Evolutionary conservation across 148 eudicot genomes (phyloP).

Genomic region (Talinum fruticosum): DNA sequence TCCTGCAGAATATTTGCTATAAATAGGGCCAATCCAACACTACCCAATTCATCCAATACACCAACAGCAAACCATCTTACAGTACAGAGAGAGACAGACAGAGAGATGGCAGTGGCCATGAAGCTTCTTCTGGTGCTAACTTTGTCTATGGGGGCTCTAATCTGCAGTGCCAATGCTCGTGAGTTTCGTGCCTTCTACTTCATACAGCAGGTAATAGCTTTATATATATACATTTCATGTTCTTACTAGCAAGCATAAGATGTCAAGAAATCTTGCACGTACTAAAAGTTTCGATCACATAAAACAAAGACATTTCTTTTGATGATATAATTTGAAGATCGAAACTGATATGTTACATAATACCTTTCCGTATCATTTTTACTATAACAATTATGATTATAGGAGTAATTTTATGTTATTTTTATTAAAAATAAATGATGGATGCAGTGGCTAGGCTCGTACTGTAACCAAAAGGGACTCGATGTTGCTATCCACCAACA

Average conservation of each 20-base stretch:
- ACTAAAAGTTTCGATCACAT: too few species aligned
- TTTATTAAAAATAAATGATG: too few species aligned
- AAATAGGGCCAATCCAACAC: not conserved
- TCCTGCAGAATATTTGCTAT: not conserved
- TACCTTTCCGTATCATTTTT: too few species aligned
- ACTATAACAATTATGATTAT: too few species aligned
- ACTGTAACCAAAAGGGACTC: not conserved
- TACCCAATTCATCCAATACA: not conserved
- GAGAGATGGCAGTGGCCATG: not conserved
- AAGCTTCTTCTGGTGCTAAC: not conserved
- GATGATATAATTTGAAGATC: too few species aligned
- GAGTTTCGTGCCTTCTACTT: slow-evolving; percentile 4
- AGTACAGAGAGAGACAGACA: not conserved
- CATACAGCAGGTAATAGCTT: not conserved
- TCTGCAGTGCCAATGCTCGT: not conserved
- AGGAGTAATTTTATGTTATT: too few species aligned
- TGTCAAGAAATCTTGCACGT: not conserved
- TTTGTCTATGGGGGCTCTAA: not conserved
- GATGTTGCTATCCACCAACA: slow-evolving; percentile 1
- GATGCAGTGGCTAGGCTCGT: not conserved
- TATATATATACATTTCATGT: not conserved
- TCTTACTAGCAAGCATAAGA: too few species aligned
- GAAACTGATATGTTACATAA: too few species aligned
- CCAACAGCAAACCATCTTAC: not conserved
- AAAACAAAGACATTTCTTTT: too few species aligned